A percentile compares a stretch with the other conserved stretches of the same genome.
These are phyloP conservation scores for Porodaedalea pini DNA, from an alignment of 1,284 basidiomycete genomes.

Conservation along the genomic window DNA sequence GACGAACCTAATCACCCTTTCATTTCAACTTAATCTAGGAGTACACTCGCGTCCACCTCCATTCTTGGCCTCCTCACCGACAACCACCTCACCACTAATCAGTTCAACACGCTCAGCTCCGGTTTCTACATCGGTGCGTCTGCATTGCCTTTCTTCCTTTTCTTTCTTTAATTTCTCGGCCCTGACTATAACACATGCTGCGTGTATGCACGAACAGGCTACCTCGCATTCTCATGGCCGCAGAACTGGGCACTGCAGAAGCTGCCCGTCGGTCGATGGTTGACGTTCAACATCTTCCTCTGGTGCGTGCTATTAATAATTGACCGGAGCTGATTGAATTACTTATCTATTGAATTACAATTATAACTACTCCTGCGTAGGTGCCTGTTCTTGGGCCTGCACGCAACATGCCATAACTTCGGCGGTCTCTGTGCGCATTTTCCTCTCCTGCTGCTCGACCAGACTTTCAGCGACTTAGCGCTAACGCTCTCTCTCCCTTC, in stretches of 20 bases:
- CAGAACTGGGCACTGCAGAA: constrained; percentile 30
- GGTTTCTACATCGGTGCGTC: constrained; percentile 33
- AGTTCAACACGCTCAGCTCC: constrained; percentile 30
- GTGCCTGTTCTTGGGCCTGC: constrained; percentile 20
- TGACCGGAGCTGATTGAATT: neutral
- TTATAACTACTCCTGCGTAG: neutral
- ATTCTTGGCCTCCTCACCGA: constrained; percentile 30
- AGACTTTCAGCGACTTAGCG: neutral
- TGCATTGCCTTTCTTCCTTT: neutral
- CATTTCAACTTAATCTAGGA: constrained; percentile 15
- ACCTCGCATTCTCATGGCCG: constrained; percentile 31
- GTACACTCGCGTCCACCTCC: constrained; percentile 26
- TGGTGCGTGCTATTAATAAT: constrained; percentile 3
- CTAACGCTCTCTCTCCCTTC: neutral
- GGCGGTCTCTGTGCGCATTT: constrained; percentile 16
- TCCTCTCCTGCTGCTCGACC: neutral
- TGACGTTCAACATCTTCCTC: constrained; percentile 21
- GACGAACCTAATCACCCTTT: neutral
- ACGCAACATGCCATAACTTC: constrained; percentile 20
- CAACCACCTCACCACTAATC: constrained; percentile 27
- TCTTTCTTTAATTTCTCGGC: neutral
- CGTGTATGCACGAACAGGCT: constrained; percentile 21
- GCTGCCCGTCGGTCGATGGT: constrained; percentile 29
- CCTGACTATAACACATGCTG: neutral
- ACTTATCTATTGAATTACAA: neutral